phyloP scores from a whole-genome alignment of 441 rosid genomes.

The Theobroma grandiflorum region DNA sequence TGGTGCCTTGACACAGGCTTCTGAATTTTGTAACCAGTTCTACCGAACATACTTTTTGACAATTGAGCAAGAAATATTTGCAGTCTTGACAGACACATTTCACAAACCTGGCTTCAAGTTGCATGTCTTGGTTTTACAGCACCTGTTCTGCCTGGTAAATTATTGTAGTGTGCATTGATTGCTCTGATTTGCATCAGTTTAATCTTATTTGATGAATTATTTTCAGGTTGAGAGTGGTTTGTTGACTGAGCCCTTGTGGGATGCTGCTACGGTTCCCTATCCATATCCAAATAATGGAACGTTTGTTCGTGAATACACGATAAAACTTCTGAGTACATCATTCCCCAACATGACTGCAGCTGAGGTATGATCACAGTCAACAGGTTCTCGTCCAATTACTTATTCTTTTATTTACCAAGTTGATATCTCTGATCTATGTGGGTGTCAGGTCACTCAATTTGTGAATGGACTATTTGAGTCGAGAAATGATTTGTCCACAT shows the following conservation, averaged over 20 bases:
- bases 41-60: slow-evolving; percentile 68
- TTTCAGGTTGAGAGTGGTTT: slow-evolving; percentile 87
- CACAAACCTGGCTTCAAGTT: slow-evolving; percentile 99
- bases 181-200: background rate
- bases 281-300: slow-evolving; percentile 77
- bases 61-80: slow-evolving; percentile 98
- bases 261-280: slow-evolving; percentile 72
- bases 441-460: slow-evolving; percentile 83
- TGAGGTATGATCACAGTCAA: slow-evolving; percentile 60
- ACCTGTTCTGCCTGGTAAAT: slow-evolving; percentile 85
- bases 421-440: slow-evolving; percentile 32
- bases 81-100: slow-evolving; percentile 94
- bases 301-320: slow-evolving; percentile 92
- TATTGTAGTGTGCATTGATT: slow-evolving; percentile 16
- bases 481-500: slow-evolving; percentile 76
- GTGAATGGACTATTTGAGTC: slow-evolving; percentile 90
- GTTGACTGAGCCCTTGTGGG: slow-evolving; percentile 96
- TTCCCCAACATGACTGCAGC: slow-evolving; percentile 94
- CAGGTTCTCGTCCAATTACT: background rate
- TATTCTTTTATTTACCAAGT: slow-evolving; percentile 18
- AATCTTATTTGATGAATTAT: background rate
- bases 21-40: slow-evolving; percentile 84
- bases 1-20: slow-evolving; percentile 55
- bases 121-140: slow-evolving; percentile 92
- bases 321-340: slow-evolving; percentile 92